Base-by-base conservation (phyloP, 2,329 filamentous ascomycete genomes). In the Fusarium devonianum region DNA sequence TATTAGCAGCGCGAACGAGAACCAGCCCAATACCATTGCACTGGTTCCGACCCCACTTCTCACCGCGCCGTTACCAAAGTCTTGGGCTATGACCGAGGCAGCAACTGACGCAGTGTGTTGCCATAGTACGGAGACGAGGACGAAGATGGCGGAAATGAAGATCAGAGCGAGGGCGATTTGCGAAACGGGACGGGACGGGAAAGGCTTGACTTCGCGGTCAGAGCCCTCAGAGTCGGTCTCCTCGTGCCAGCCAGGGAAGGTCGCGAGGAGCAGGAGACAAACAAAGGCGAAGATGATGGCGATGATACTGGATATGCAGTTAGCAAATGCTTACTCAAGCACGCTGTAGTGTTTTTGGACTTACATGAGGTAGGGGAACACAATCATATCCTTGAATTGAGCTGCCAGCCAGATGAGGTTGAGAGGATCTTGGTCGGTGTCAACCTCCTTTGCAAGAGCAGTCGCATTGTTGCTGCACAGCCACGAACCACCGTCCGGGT, bases 401-500 rank as follows among this genome's bases (percentile, higher is more conserved):
- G 88, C 87, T 17, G 94, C 93, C 45, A 99, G 84, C 94, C 93
- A 99, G 66, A 99, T 92, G 67, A 99, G 78, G 73, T 99, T 99
- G 68, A 99, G 79, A 28, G 94, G 94, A 75, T 99, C 94, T 73
- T 97, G 90, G 68, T 97, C 92, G 30, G 96, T 85, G 14, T 84
- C 87, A 32, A 97, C 84, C 74, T 96, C 88, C 71, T 94, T 89
- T 26, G 94, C 93, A 36, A 99, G 81, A 3, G 92, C 87, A 3
- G 93, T 97, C 14, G 94, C 94, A 73, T 99, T 99, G 80, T 96
- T 95, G 72, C 90, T 94, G 82, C 94, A 99, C 50, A 97, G 83
- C 83, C 91, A 99, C 16, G 87, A 86, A 60, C 93, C 93, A 51
- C 89, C 89, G 69, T 96, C 91, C 1, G 90, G 87, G 74, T 92